Percentiles rank a stretch among this genome's conserved stretches.
Evolutionary conservation across 2,329 filamentous ascomycete genomes (phyloP).

Genomic region (Leptodontidium sp.): DNA sequence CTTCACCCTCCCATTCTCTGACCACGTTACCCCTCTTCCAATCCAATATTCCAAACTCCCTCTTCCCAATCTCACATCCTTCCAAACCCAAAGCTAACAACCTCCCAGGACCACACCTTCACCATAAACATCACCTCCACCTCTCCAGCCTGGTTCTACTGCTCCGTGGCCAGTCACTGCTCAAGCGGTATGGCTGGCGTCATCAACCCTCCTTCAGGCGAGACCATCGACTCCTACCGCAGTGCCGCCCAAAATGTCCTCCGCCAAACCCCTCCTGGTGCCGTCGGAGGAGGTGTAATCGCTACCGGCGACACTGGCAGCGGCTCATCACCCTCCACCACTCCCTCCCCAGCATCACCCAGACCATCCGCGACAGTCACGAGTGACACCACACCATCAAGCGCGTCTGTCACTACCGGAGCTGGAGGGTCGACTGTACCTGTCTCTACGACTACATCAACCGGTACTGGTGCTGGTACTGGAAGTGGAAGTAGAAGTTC

Average conservation of each 20-base stretch:
- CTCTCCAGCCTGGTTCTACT: slow-evolving; percentile 55
- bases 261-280: slow-evolving; percentile 22
- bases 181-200: slow-evolving; percentile 53
- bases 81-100: slow-evolving; percentile 7
- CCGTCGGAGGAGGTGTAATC: slow-evolving; percentile 29
- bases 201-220: slow-evolving; percentile 50
- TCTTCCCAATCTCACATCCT: no score
- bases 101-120: slow-evolving; percentile 35
- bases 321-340: background rate
- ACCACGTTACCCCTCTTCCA: background rate
- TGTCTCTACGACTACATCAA: background rate
- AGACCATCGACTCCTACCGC: slow-evolving; percentile 28
- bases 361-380: background rate
- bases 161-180: slow-evolving; percentile 50
- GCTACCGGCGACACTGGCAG: slow-evolving; percentile 12
- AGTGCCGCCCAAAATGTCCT: slow-evolving; percentile 25
- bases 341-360: background rate
- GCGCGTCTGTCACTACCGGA: background rate
- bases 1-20: slow-evolving; percentile 2
- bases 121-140: slow-evolving; percentile 47
- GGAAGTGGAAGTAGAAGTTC: background rate
- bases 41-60: background rate
- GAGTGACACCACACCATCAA: background rate
- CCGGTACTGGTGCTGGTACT: background rate
- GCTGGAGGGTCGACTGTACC: background rate